Percentiles rank a stretch among this genome's conserved stretches.
phyloP scores from a whole-genome alignment of 331 rosid species.

The Stylosanthes scabra region DNA sequence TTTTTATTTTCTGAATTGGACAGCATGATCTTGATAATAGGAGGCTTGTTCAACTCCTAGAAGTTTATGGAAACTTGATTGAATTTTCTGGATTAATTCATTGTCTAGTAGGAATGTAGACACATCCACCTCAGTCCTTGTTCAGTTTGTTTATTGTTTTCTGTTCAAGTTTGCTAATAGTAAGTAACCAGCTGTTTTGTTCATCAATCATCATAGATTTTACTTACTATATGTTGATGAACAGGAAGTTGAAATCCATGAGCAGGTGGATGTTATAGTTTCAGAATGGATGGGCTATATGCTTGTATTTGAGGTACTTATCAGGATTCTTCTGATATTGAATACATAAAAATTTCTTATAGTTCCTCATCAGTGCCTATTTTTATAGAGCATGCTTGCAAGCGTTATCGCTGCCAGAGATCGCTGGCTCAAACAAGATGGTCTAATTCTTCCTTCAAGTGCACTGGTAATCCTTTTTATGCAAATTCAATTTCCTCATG shows the following conservation, averaged over 20 bases:
- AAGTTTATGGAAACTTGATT: neutral
- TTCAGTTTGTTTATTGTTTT: no score
- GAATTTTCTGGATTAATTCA: neutral
- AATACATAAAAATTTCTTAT: neutral
- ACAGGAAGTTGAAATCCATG: conserved; percentile 73
- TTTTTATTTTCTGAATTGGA: neutral
- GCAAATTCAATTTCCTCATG: neutral
- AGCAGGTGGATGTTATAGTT: conserved; percentile 75
- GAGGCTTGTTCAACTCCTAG: neutral
- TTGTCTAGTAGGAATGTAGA: neutral
- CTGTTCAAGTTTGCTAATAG: neutral
- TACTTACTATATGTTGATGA: conserved; percentile 27
- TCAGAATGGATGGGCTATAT: conserved; percentile 90
- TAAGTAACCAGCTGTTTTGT: neutral
- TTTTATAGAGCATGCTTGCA: conserved; percentile 72
- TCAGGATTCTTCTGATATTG: neutral
- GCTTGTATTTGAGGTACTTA: conserved; percentile 71
- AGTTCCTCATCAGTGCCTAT: neutral
- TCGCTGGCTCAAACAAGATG: conserved; percentile 78
- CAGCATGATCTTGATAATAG: neutral
- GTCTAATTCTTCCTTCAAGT: conserved; percentile 78
- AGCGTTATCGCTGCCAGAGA: conserved; percentile 74
- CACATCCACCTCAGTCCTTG: neutral
- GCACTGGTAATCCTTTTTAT: conserved; percentile 36
- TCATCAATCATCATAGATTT: neutral